Base-by-base conservation (phyloP, 257 asterid genomes). In the Capsicum chinense region DNA sequence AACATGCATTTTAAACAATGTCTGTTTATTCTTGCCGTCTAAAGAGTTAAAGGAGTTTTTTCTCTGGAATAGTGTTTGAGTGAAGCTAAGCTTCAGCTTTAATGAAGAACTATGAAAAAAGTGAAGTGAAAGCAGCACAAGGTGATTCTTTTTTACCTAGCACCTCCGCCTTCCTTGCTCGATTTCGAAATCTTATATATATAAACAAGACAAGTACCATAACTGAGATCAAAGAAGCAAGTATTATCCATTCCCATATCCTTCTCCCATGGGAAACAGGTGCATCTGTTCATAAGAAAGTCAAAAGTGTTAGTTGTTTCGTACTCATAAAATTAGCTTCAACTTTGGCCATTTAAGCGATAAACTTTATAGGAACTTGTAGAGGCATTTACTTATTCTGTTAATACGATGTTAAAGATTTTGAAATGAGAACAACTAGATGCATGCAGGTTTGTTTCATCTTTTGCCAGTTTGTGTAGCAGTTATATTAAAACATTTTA, bases 131-230 rank as follows among this genome's bases (percentile, higher is more conserved):
- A 21, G 60, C 47, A 7, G 62, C 13, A 9, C 14, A 56, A 74
- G 21, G 62, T 21, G 81, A 50, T 15, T 74, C 62, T 50, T 74
- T 39, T 50, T 74, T 74, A 74, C 81, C 81, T 76, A 26, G 81
- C 9, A 52, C 63, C 60, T 13, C 8, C 52, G 81, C 52, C 17
- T 19, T 14, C 19, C 3, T 52, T 76, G 81, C 47, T 13, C 11
- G 62, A 76, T 3, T 2, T 33, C 1, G 21, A 54, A 52, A 8
- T 62, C 2, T n/a, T 19, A 19, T 12, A 52, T 14, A 54, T 26
- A 7, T 14, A 76, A 5, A 2, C 63, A 35, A 76, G 63, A 66
- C 13, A 33, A 52, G 14, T 21, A 76, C 21, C 47, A 26, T 21
- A n/a, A 52, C 19, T 52, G 9, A 12, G n/a, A 14, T 33, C 26